Percentiles rank a stretch among this genome's conserved stretches.
phyloP scores from a whole-genome alignment of 306 rosid species.

The Clitoria ternatea region DNA sequence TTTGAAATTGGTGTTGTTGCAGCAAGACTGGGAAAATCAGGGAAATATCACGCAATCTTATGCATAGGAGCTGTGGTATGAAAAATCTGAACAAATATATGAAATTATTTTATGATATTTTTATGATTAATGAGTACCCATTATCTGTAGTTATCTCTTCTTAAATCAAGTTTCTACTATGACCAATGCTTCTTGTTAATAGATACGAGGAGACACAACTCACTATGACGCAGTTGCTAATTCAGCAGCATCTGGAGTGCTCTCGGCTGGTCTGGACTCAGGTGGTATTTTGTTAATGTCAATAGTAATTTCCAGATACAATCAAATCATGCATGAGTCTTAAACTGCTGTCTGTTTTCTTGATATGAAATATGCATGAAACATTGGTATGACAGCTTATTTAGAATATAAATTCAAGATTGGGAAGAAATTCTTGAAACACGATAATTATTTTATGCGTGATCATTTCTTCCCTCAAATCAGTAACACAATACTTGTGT shows the following conservation, averaged over 20 bases:
- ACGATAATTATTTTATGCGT: neutral
- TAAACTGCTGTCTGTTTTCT: slow-evolving; percentile 8
- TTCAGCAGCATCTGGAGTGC: slow-evolving; percentile 92
- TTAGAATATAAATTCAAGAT: slow-evolving; percentile 6
- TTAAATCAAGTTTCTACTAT: slow-evolving; percentile 8
- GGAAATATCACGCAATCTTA: slow-evolving; percentile 69
- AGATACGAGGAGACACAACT: slow-evolving; percentile 92
- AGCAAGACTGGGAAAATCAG: slow-evolving; percentile 63
- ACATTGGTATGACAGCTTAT: neutral
- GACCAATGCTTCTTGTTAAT: slow-evolving; percentile 22
- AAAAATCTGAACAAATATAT: slow-evolving; percentile 1
- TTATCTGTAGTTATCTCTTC: slow-evolving; percentile 8
- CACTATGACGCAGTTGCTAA: slow-evolving; percentile 95
- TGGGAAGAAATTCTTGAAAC: slow-evolving; percentile 12
- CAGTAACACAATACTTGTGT: neutral
- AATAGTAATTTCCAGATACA: neutral
- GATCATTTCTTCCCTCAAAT: neutral
- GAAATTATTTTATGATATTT: neutral
- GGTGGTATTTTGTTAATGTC: slow-evolving; percentile 41
- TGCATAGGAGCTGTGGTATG: slow-evolving; percentile 98
- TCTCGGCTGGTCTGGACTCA: slow-evolving; percentile 77
- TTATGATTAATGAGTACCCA: neutral
- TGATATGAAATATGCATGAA: neutral
- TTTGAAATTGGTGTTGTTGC: slow-evolving; percentile 88
- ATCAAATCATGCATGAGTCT: neutral